A percentile compares a stretch with the other conserved stretches of the same genome.
Evolutionary conservation across 192 early-diverging fungal species (phyloP).

Genomic region (Entophlyctis helioformis): DNA sequence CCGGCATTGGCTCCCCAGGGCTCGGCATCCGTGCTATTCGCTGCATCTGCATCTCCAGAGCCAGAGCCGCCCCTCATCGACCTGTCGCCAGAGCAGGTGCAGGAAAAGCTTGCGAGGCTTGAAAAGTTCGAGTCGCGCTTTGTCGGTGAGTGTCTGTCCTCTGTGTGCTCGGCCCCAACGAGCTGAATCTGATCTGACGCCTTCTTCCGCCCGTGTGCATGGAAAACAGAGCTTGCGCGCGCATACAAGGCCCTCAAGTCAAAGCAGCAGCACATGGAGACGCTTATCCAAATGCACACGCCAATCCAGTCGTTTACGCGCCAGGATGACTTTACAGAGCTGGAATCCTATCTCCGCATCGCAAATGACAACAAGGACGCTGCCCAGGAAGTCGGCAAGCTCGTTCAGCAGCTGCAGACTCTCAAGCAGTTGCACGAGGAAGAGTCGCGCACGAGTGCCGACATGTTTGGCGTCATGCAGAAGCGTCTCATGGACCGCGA

Average conservation of each 20-base stretch:
- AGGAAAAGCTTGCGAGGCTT: slow-evolving; percentile 6
- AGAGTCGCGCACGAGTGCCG: too few species aligned
- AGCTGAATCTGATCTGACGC: not conserved
- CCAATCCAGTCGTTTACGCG: too few species aligned
- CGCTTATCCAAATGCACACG: slow-evolving; percentile 9
- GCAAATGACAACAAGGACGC: too few species aligned
- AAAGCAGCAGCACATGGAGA: slow-evolving; percentile 16
- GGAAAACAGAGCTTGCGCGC: not conserved
- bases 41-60: not conserved
- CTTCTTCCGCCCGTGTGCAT: not conserved
- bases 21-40: not conserved
- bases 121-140: slow-evolving; percentile 16
- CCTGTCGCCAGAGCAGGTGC: slow-evolving; percentile 9
- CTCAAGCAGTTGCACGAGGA: too few species aligned
- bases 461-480: too few species aligned
- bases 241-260: slow-evolving; percentile 14
- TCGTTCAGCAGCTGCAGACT: too few species aligned
- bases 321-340: too few species aligned
- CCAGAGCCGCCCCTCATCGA: not conserved
- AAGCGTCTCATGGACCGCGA: slow-evolving; percentile 4
- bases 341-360: too few species aligned
- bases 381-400: too few species aligned
- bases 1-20: not conserved
- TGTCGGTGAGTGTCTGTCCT: slow-evolving; percentile 3
- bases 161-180: not conserved